These are phyloP conservation scores for Fusarium sp. DNA, from an alignment of 2,329 filamentous ascomycete genomes.

Conservation along the genomic window DNA sequence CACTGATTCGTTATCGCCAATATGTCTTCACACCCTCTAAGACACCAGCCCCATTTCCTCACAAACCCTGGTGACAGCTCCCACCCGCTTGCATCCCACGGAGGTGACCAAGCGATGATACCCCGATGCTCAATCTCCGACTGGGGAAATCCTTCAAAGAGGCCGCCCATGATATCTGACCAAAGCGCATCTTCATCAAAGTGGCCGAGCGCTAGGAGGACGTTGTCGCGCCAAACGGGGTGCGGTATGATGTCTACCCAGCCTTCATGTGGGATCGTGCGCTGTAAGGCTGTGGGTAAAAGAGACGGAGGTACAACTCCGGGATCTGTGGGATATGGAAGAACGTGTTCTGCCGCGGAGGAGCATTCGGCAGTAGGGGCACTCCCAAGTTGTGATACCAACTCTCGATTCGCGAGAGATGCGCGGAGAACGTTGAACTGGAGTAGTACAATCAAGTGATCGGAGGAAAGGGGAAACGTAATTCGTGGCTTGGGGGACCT, in stretches of 20 bases:
- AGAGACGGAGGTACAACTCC: not conserved
- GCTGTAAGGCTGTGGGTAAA: not conserved
- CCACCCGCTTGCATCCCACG: conserved; percentile 38
- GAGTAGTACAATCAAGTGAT: conserved; percentile 4
- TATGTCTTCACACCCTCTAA: conserved; percentile 12
- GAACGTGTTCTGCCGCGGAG: not conserved
- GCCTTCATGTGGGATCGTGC: conserved; percentile 50
- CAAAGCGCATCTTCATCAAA: conserved; percentile 59
- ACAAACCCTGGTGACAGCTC: conserved; percentile 38
- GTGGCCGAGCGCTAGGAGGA: conserved; percentile 50
- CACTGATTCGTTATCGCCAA: conserved; percentile 35
- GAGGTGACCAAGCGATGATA: conserved; percentile 55
- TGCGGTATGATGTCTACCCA: conserved; percentile 57
- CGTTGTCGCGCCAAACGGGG: conserved; percentile 51
- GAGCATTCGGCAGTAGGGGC: not conserved
- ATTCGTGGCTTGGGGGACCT: not conserved
- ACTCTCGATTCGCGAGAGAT: not conserved
- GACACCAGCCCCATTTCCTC: conserved; percentile 37
- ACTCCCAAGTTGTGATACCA: not conserved
- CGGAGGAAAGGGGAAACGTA: not conserved
- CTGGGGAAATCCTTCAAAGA: conserved; percentile 58
- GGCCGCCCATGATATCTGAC: conserved; percentile 55
- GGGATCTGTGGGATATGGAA: not conserved
- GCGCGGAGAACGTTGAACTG: conserved; percentile 7
- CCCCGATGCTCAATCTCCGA: conserved; percentile 55